phyloP scores from a whole-genome alignment of 345 rosid genomes.

The Hevea brasiliensis region DNA sequence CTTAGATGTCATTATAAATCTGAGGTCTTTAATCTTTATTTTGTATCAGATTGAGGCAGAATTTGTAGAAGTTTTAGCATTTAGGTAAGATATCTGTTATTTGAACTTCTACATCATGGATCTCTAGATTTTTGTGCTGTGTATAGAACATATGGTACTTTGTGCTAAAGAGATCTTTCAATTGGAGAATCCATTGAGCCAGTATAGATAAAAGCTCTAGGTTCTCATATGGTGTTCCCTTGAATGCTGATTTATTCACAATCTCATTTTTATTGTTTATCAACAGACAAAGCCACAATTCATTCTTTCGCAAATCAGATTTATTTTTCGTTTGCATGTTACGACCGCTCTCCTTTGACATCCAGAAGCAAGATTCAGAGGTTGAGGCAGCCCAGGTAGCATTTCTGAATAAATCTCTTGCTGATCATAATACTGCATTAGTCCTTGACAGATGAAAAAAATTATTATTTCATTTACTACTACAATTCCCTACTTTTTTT shows the following conservation, averaged over 20 bases:
- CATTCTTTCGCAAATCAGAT: constrained; percentile 58
- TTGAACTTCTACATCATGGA: background rate
- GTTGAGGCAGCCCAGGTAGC: constrained; percentile 59
- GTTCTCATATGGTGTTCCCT: background rate
- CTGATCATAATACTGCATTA: background rate
- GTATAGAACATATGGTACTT: background rate
- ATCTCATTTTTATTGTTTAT: constrained; percentile 2
- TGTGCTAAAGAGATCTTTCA: background rate
- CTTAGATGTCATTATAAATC: background rate
- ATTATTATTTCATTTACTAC: background rate
- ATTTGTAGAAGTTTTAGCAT: constrained; percentile 61
- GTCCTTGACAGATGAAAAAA: no score
- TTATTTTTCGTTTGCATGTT: constrained; percentile 57
- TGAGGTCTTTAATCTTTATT: constrained; percentile 10
- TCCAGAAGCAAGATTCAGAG: constrained; percentile 56
- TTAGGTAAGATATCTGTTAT: constrained; percentile 41
- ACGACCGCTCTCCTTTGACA: constrained; percentile 42
- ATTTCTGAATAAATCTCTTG: background rate
- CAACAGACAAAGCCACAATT: constrained; percentile 58
- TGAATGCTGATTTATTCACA: background rate
- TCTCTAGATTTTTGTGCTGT: background rate
- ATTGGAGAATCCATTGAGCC: background rate
- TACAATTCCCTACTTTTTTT: background rate
- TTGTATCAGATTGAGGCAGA: constrained; percentile 56
- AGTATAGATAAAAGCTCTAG: background rate